Conservation (phyloP, 1,139 yeast genomes). For the Taphrina wiesneri region DNA sequence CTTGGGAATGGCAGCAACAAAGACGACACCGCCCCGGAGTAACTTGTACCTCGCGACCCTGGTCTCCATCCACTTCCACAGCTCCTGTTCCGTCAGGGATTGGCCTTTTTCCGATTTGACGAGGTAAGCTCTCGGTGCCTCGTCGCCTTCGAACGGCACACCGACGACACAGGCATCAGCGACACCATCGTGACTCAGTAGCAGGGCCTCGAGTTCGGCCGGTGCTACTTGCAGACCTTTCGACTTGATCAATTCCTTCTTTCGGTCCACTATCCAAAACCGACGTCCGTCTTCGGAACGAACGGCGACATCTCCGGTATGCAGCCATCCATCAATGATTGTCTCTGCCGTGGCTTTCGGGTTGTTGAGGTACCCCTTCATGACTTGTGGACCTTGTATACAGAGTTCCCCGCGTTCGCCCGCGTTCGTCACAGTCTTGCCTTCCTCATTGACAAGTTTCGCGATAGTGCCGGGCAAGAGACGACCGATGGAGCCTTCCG, state of each 20-base stretch:
- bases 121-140: conserved; percentile 47
- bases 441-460: conserved; percentile 50
- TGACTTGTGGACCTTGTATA: conserved; percentile 70
- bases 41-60: conserved; percentile 46
- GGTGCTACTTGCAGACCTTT: conserved; percentile 78
- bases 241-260: conserved; percentile 68
- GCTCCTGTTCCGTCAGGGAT: conserved; percentile 35
- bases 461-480: conserved; percentile 50
- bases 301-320: conserved; percentile 62
- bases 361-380: conserved; percentile 56
- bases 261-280: conserved; percentile 61
- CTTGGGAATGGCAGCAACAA: conserved; percentile 47
- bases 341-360: conserved; percentile 48
- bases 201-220: conserved; percentile 69
- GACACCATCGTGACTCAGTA: conserved; percentile 51
- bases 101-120: conserved; percentile 41
- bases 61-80: conserved; percentile 42
- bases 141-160: conserved; percentile 45
- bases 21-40: conserved; percentile 49
- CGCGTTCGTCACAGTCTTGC: conserved; percentile 56
- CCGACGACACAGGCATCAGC: conserved; percentile 48
- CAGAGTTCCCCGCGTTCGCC: conserved; percentile 71
- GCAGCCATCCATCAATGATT: conserved; percentile 60
- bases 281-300: conserved; percentile 55
- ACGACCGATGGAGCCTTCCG: conserved; percentile 53